phyloP scores from a whole-genome alignment of 2,329 filamentous ascomycete genomes.

The Macrophomina phaseolina region DNA sequence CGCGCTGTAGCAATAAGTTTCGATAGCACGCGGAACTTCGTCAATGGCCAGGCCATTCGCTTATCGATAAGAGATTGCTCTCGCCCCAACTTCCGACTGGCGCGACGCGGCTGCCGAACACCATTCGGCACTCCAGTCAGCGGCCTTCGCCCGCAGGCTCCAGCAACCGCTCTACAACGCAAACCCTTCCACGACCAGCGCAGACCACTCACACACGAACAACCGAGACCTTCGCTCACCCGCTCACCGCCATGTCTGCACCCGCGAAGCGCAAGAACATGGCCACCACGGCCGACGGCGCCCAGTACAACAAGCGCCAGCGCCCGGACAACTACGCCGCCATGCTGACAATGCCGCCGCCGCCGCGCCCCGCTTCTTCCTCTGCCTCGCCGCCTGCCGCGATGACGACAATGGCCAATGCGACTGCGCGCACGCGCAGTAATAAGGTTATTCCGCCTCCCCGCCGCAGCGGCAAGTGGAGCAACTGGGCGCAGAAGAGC shows the following conservation, averaged over 20 bases:
- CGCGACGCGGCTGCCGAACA: background rate
- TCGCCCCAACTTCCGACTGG: background rate
- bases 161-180: background rate
- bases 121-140: background rate
- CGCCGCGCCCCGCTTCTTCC: constrained; percentile 9
- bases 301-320: constrained; percentile 44
- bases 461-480: background rate
- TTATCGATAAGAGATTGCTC: background rate
- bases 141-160: background rate
- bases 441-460: background rate
- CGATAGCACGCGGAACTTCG: too few relatives aligned
- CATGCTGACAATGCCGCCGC: constrained; percentile 29
- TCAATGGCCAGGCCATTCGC: background rate
- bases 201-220: background rate
- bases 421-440: background rate
- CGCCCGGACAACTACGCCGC: constrained; percentile 39
- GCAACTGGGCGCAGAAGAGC: constrained; percentile 23
- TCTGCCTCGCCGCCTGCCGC: background rate
- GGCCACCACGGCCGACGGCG: constrained; percentile 40
- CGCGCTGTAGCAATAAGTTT: too few relatives aligned
- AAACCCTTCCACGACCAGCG: background rate
- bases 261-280: constrained; percentile 12
- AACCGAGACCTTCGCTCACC: background rate
- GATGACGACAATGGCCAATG: background rate
- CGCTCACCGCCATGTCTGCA: background rate